A percentile compares a stretch with the other conserved stretches of the same genome.
These are phyloP conservation scores for Calonectria pauciramosa DNA, from an alignment of 2,329 filamentous ascomycete species.

Conservation along the genomic window DNA sequence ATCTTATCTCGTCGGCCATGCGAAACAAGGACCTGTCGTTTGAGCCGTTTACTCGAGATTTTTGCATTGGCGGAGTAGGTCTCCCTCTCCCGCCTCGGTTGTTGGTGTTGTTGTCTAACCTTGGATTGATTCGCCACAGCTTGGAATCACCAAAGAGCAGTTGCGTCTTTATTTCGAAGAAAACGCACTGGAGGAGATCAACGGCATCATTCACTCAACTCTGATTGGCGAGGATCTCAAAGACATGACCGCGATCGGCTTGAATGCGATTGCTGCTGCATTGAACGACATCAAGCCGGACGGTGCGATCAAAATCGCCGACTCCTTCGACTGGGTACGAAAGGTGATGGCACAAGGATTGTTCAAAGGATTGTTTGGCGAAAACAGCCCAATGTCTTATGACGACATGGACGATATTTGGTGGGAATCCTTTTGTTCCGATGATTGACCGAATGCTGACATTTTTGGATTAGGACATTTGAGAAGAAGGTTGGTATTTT, in stretches of 20 bases:
- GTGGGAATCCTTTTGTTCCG: slow-evolving; percentile 33
- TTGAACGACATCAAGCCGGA: slow-evolving; percentile 19
- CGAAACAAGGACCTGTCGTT: slow-evolving; percentile 59
- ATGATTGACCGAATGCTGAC: background rate
- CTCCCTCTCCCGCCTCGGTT: background rate
- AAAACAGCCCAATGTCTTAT: slow-evolving; percentile 52
- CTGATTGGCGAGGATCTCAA: slow-evolving; percentile 30
- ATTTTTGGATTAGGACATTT: background rate
- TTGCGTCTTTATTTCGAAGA: background rate
- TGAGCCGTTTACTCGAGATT: slow-evolving; percentile 54
- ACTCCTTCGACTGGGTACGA: slow-evolving; percentile 56
- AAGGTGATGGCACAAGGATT: slow-evolving; percentile 55
- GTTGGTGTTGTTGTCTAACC: background rate
- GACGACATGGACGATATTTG: slow-evolving; percentile 53
- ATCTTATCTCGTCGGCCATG: slow-evolving; percentile 54
- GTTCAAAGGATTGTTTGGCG: slow-evolving; percentile 56
- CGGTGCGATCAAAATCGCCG: slow-evolving; percentile 33
- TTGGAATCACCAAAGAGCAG: slow-evolving; percentile 27
- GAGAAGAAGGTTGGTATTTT: background rate
- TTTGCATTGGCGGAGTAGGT: slow-evolving; percentile 30
- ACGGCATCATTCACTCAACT: slow-evolving; percentile 20
- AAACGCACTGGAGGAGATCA: background rate
- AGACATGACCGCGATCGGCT: slow-evolving; percentile 17
- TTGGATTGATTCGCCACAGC: background rate
- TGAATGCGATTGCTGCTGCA: background rate